A percentile compares a stretch with the other conserved stretches of the same genome.
Evolutionary conservation across 139 green algal species (phyloP).

Genomic region (Astrephomene gubernaculifera): DNA sequence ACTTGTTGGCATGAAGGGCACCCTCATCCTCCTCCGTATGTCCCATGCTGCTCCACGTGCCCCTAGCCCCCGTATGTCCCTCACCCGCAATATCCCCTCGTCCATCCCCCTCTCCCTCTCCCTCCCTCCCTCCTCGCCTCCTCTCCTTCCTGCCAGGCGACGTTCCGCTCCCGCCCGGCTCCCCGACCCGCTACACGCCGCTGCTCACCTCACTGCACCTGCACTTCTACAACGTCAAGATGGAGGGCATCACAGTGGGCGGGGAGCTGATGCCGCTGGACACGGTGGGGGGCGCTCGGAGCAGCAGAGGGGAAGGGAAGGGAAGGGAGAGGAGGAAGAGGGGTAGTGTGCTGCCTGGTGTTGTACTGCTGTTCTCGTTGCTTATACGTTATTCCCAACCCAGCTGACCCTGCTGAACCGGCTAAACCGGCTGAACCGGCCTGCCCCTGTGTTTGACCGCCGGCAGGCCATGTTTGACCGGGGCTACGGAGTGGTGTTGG

Average conservation of each 20-base stretch:
- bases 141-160: constrained; percentile 45
- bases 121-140: background rate
- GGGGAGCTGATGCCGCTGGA: constrained; percentile 60
- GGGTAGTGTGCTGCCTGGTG: background rate
- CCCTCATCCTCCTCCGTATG: too few relatives aligned
- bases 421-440: too few relatives aligned
- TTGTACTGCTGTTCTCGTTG: background rate
- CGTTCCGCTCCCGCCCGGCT: constrained; percentile 17
- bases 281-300: constrained; percentile 38
- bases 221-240: constrained; percentile 88
- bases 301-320: background rate
- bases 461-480: constrained; percentile 2
- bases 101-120: background rate
- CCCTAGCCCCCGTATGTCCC: background rate
- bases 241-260: constrained; percentile 73
- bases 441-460: background rate
- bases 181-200: constrained; percentile 71
- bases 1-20: too few relatives aligned
- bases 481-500: constrained; percentile 92
- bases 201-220: constrained; percentile 50
- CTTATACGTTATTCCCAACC: background rate
- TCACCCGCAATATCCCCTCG: background rate
- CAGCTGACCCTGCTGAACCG: background rate
- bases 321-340: background rate
- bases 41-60: too few relatives aligned